A percentile compares a stretch with the other conserved stretches of the same genome.
Evolutionary conservation across 768 basidiomycete genomes (phyloP).

Genomic region (Agaricus sinodeliciosus): DNA sequence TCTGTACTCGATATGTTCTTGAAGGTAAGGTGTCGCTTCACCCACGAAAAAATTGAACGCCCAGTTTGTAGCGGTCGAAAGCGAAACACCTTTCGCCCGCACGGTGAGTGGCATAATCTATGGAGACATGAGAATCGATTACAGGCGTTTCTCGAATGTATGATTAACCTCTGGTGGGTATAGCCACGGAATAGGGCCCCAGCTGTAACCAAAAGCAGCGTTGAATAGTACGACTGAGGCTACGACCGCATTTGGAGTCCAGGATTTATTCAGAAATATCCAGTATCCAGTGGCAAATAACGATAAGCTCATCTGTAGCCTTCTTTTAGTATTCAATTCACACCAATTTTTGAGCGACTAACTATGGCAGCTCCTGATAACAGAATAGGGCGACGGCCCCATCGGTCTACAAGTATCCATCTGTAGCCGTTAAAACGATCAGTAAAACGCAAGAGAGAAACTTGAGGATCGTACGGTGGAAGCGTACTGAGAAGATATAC

Average conservation of each 20-base stretch:
- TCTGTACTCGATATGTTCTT: conserved; percentile 81
- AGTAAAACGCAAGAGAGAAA: background rate
- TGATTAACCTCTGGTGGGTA: conserved; percentile 64
- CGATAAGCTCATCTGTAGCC: conserved; percentile 63
- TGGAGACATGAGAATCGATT: background rate
- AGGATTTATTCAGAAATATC: conserved; percentile 78
- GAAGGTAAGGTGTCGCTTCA: conserved; percentile 72
- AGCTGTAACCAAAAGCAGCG: conserved; percentile 85
- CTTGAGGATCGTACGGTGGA: conserved; percentile 50
- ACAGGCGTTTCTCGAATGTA: background rate
- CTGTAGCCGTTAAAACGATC: conserved; percentile 28
- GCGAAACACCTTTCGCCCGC: conserved; percentile 84
- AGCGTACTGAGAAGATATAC: conserved; percentile 70
- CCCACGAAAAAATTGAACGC: conserved; percentile 86
- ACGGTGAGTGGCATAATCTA: conserved; percentile 81
- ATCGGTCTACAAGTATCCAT: conserved; percentile 86
- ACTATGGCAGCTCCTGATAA: conserved; percentile 76
- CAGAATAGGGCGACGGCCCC: conserved; percentile 78
- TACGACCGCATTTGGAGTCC: conserved; percentile 83
- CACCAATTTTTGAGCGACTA: conserved; percentile 14
- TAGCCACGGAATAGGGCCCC: conserved; percentile 80
- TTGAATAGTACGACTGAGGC: conserved; percentile 82
- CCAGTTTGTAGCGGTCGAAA: conserved; percentile 84
- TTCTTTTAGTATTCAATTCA: background rate
- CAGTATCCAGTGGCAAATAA: conserved; percentile 78